Percentiles rank a stretch among this genome's conserved stretches.
Evolutionary conservation across 257 asterid species (phyloP).

Genomic region (Euphrasia confusa): DNA sequence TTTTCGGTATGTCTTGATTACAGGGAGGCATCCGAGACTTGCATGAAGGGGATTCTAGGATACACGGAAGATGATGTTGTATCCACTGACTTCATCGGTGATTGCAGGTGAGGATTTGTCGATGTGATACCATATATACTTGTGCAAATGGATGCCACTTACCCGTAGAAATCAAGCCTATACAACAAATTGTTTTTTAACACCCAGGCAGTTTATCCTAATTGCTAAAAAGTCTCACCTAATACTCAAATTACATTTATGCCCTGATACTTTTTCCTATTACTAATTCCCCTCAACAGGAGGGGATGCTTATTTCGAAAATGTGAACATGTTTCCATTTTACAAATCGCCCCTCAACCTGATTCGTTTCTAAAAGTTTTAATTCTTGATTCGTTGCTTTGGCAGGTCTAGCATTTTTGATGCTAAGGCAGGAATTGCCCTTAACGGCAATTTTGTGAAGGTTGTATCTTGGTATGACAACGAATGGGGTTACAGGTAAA

Average conservation of each 20-base stretch:
- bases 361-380: neutral
- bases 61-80: conserved; percentile 91
- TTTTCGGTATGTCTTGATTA: neutral
- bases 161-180: neutral
- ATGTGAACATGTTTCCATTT: no score
- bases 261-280: no score
- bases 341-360: neutral
- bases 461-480: conserved; percentile 67
- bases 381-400: neutral
- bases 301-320: neutral
- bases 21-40: conserved; percentile 49
- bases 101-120: conserved; percentile 52
- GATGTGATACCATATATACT: neutral
- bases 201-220: no score
- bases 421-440: conserved; percentile 70
- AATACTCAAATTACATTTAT: no score
- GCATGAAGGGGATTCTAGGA: conserved; percentile 73
- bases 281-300: neutral
- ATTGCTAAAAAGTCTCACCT: no score
- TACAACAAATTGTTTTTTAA: no score
- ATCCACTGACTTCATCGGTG: conserved; percentile 85
- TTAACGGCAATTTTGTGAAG: conserved; percentile 49
- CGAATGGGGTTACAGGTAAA: conserved; percentile 71
- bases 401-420: conserved; percentile 65
- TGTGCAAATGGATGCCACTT: neutral